Evolutionary conservation across 2,329 filamentous ascomycete species (phyloP).

Genomic region (Metarhizium guizhouense): DNA sequence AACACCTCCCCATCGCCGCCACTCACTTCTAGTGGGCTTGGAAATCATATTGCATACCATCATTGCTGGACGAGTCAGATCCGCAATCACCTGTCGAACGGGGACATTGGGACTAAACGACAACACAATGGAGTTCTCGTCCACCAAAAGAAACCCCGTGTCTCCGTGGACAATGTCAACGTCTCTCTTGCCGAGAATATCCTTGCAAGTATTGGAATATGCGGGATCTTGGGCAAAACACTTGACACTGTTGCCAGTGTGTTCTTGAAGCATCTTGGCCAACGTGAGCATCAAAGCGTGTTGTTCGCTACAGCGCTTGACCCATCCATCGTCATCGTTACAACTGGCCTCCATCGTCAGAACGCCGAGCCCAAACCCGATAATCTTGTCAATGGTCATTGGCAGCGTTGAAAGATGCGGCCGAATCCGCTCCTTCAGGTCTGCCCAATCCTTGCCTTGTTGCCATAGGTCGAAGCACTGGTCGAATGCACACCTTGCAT

Average conservation of each 20-base stretch:
- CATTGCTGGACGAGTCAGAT: conserved; percentile 11
- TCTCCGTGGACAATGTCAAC: conserved; percentile 8
- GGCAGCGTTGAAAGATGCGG: neutral
- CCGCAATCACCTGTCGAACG: conserved; percentile 14
- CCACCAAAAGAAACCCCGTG: conserved; percentile 11
- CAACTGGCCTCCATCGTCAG: neutral
- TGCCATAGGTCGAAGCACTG: neutral
- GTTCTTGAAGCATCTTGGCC: neutral
- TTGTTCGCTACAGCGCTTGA: neutral
- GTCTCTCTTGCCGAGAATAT: neutral
- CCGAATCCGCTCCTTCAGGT: neutral
- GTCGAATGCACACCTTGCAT: neutral
- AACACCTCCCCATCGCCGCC: neutral
- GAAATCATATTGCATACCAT: conserved; percentile 11
- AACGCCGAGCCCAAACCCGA: conserved; percentile 1
- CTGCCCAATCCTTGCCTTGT: neutral
- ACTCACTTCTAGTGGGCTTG: neutral
- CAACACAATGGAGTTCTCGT: conserved; percentile 11
- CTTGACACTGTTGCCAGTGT: neutral
- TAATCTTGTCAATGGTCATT: conserved; percentile 1
- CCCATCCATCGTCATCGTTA: neutral
- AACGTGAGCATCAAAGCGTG: conserved; percentile 6
- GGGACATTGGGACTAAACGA: conserved; percentile 9
- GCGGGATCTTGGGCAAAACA: conserved; percentile 10
- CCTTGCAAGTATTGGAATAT: conserved; percentile 4